Percentiles rank a stretch among this genome's conserved stretches.
These are phyloP conservation scores for Phanerodontia chrysosporium DNA, from an alignment of 768 basidiomycete species.

Conservation along the genomic window DNA sequence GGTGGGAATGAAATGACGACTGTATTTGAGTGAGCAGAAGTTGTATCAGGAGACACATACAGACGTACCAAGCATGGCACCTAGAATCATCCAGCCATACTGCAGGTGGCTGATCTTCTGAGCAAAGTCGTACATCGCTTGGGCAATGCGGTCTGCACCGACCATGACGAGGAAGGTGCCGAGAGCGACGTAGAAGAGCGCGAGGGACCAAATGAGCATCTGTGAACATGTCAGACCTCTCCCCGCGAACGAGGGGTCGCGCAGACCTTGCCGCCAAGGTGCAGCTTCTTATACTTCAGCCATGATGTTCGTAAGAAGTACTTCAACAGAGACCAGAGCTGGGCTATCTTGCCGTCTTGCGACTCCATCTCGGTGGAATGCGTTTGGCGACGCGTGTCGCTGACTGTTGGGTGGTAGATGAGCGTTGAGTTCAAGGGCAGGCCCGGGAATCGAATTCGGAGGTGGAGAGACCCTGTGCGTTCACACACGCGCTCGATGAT, in stretches of 20 bases:
- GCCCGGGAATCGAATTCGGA: neutral
- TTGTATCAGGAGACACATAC: too few species aligned
- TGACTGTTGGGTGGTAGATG: neutral
- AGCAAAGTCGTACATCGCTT: constrained; percentile 66
- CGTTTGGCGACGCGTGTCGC: neutral
- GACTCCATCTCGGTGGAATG: neutral
- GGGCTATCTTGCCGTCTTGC: neutral
- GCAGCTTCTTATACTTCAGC: constrained; percentile 46
- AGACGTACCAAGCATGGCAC: constrained; percentile 48
- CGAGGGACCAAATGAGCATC: constrained; percentile 55
- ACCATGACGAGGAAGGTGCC: constrained; percentile 42
- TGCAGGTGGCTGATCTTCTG: constrained; percentile 53
- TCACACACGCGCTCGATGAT: neutral
- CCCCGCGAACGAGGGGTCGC: neutral
- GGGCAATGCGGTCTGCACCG: constrained; percentile 63
- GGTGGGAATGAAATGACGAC: constrained; percentile 55
- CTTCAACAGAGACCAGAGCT: constrained; percentile 23
- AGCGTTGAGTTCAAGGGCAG: neutral
- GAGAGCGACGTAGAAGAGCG: constrained; percentile 48
- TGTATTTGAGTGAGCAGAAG: constrained; percentile 20
- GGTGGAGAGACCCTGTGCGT: neutral
- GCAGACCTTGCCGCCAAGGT: constrained; percentile 51
- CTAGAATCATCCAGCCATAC: constrained; percentile 61
- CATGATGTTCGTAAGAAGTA: constrained; percentile 31
- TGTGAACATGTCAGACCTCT: constrained; percentile 21